Evolutionary conservation across 2,329 filamentous ascomycete species (phyloP).

Genomic region (Phialocephala sp.): DNA sequence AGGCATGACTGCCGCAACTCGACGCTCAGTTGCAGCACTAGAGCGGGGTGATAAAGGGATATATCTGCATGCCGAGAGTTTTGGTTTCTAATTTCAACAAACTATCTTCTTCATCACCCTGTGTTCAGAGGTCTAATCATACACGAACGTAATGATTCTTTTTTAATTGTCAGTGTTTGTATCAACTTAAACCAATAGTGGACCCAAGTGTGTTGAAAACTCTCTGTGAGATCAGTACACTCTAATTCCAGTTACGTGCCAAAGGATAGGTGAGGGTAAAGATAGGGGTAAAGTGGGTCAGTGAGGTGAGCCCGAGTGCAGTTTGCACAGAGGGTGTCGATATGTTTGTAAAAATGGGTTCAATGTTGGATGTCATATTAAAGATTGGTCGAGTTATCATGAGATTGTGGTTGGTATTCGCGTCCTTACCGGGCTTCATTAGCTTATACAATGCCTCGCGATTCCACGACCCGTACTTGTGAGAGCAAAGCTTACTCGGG

Average conservation of each 20-base stretch:
- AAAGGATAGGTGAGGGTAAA: slow-evolving; percentile 5
- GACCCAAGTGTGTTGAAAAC: too few relatives aligned
- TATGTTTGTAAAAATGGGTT: slow-evolving; percentile 12
- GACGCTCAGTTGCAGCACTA: background rate
- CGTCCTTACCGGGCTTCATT: too few relatives aligned
- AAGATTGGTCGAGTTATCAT: too few relatives aligned
- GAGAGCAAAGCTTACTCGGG: too few relatives aligned
- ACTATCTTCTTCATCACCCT: too few relatives aligned
- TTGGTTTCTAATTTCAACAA: background rate
- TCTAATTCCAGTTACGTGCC: slow-evolving; percentile 3
- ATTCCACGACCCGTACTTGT: too few relatives aligned
- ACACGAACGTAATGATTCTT: background rate
- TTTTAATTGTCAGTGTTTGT: background rate
- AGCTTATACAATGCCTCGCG: too few relatives aligned
- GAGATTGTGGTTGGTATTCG: too few relatives aligned
- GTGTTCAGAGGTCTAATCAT: background rate
- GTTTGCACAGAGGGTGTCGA: slow-evolving; percentile 6
- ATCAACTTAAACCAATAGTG: too few relatives aligned
- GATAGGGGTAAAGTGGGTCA: slow-evolving; percentile 6
- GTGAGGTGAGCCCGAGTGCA: slow-evolving; percentile 2
- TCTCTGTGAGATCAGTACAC: slow-evolving; percentile 3
- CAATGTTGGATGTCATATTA: slow-evolving; percentile 7
- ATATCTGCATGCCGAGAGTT: slow-evolving; percentile 10
- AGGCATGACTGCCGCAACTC: slow-evolving; percentile 53
- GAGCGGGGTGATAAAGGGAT: background rate